These are phyloP conservation scores for Polychaeton citri DNA, from an alignment of 2,329 filamentous ascomycete species.

Conservation along the genomic window DNA sequence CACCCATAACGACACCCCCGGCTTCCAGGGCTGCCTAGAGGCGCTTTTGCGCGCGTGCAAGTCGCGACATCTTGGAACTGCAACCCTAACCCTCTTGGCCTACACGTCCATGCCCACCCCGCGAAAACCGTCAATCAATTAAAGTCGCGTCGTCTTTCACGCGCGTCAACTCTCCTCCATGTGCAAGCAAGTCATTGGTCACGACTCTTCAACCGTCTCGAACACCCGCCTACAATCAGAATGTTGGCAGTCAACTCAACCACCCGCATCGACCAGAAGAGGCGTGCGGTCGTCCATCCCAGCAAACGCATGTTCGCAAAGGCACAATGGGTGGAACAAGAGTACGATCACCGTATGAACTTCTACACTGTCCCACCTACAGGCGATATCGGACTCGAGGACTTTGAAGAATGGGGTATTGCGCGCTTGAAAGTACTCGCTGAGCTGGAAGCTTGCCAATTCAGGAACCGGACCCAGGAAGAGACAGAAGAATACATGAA, in stretches of 20 bases:
- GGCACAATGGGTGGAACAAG: constrained; percentile 59
- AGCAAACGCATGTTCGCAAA: constrained; percentile 79
- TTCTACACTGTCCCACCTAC: constrained; percentile 83
- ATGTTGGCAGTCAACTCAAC: constrained; percentile 18
- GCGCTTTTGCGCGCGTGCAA: no score
- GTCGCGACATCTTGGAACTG: no score
- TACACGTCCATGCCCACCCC: neutral
- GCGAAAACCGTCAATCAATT: neutral
- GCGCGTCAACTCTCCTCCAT: no score
- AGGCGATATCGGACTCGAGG: constrained; percentile 85
- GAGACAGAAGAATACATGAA: constrained; percentile 79
- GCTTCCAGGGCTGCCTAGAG: no score
- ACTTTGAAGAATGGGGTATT: constrained; percentile 99
- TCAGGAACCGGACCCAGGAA: constrained; percentile 73
- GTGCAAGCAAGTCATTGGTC: no score
- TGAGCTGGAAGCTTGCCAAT: constrained; percentile 86
- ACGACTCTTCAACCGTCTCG: no score
- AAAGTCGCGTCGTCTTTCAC: neutral
- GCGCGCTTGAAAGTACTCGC: constrained; percentile 75
- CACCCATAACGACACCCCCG: no score
- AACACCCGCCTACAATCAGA: neutral
- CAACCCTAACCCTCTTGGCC: neutral
- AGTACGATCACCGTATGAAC: constrained; percentile 79
- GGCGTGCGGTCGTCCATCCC: constrained; percentile 61
- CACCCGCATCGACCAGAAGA: constrained; percentile 47